phyloP scores from a whole-genome alignment of 371 early-diverging fungal species.

The Mucor lusitanicus region DNA sequence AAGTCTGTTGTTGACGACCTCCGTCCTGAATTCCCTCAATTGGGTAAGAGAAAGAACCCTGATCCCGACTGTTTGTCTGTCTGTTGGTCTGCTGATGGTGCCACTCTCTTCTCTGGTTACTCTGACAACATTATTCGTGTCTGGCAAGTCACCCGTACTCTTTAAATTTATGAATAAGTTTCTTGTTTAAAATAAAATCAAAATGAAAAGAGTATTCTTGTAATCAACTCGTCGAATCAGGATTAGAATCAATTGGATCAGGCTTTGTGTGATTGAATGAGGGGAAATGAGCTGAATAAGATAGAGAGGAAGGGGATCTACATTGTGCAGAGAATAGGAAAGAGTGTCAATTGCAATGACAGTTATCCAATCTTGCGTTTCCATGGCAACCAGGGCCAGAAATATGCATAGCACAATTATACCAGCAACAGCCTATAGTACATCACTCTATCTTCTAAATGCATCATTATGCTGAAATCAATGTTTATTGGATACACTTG shows the following conservation, averaged over 20 bases:
- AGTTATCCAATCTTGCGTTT: too few species aligned
- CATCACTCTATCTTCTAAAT: too few species aligned
- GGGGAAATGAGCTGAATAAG: too few species aligned
- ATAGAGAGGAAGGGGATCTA: too few species aligned
- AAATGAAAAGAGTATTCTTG: not conserved
- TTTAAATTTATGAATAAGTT: not conserved
- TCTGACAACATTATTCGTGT: slow-evolving; percentile 95
- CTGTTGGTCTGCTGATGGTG: slow-evolving; percentile 98
- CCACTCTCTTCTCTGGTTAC: slow-evolving; percentile 98
- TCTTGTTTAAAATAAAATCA: slow-evolving; percentile 1
- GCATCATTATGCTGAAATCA: too few species aligned
- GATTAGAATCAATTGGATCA: not conserved
- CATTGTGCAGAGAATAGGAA: too few species aligned
- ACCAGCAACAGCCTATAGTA: too few species aligned
- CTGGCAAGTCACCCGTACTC: slow-evolving; percentile 83
- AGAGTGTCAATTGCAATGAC: too few species aligned
- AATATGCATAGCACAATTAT: too few species aligned
- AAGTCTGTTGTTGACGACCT: slow-evolving; percentile 97
- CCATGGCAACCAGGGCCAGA: too few species aligned
- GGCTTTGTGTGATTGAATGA: too few species aligned
- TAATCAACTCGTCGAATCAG: not conserved
- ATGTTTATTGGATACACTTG: not conserved
- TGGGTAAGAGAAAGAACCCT: slow-evolving; percentile 69
- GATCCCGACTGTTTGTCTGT: slow-evolving; percentile 92
- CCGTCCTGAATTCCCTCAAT: slow-evolving; percentile 83